Evolutionary conservation across 176 grass and related monocot genomes (phyloP).

Genomic region (Miscanthus lutarioriparius): DNA sequence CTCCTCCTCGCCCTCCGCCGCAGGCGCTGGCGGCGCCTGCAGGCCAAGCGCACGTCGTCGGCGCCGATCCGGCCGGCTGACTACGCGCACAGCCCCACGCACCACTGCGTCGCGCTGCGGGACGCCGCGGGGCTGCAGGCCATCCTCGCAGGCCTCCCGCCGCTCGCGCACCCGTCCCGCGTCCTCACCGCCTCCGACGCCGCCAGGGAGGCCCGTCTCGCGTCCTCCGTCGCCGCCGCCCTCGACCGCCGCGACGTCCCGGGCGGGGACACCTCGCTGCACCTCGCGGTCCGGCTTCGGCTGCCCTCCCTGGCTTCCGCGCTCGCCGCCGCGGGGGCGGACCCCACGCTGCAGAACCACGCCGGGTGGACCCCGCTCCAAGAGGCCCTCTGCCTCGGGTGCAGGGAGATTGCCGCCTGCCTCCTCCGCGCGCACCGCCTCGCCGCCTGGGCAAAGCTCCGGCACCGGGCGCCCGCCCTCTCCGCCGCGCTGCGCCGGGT

Average conservation of each 20-base stretch:
- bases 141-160: conserved; percentile 59
- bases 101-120: conserved; percentile 62
- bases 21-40: background rate
- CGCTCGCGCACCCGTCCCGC: conserved; percentile 66
- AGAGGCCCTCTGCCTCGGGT: conserved; percentile 72
- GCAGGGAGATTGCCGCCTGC: conserved; percentile 53
- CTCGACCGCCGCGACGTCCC: conserved; percentile 86
- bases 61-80: conserved; percentile 53
- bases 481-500: conserved; percentile 69
- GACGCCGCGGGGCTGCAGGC: conserved; percentile 50
- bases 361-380: conserved; percentile 93
- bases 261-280: conserved; percentile 70
- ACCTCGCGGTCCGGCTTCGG: conserved; percentile 72
- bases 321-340: conserved; percentile 60
- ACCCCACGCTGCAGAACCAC: conserved; percentile 90
- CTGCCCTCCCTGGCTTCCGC: conserved; percentile 44
- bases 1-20: conserved; percentile 20
- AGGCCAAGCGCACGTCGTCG: conserved; percentile 52
- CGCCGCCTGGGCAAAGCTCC: conserved; percentile 76
- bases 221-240: conserved; percentile 46
- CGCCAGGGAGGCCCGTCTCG: conserved; percentile 54
- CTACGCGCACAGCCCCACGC: conserved; percentile 74
- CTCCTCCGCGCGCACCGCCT: conserved; percentile 85
- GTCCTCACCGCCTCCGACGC: conserved; percentile 64
- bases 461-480: conserved; percentile 65